Evolutionary conservation across 192 early-diverging fungal species (phyloP).

Genomic region (Pecoramyces ruminantium): DNA sequence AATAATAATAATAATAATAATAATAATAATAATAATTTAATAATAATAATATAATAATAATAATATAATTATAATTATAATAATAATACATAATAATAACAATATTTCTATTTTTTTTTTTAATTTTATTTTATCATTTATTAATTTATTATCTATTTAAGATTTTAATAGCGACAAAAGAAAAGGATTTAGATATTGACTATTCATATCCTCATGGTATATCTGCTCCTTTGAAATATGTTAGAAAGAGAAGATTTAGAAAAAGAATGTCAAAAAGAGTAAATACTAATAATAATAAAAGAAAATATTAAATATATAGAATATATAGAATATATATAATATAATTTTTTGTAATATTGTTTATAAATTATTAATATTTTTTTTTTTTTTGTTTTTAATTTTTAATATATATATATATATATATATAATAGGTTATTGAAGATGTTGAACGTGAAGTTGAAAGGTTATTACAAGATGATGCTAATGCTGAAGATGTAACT

Average conservation of each 20-base stretch:
- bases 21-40: too few relatives aligned
- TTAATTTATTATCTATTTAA: background rate
- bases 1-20: too few relatives aligned
- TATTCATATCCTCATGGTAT: conserved; percentile 66
- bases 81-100: too few relatives aligned
- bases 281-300: conserved; percentile 4
- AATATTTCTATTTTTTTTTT: conserved; percentile 12
- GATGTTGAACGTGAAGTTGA: conserved; percentile 71
- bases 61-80: too few relatives aligned
- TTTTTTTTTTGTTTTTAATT: too few relatives aligned
- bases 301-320: too few relatives aligned
- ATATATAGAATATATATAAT: background rate
- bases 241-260: conserved; percentile 60
- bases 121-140: conserved; percentile 1
- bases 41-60: too few relatives aligned
- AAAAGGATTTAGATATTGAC: conserved; percentile 27
- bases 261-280: conserved; percentile 62
- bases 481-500: conserved; percentile 46
- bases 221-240: conserved; percentile 53
- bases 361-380: too few relatives aligned
- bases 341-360: too few relatives aligned
- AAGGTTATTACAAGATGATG: conserved; percentile 52
- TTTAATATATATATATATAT: background rate
- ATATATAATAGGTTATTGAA: conserved; percentile 44
- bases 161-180: conserved; percentile 4